phyloP scores from a whole-genome alignment of 1,284 basidiomycete species.

The Rhodotorula sp. region DNA sequence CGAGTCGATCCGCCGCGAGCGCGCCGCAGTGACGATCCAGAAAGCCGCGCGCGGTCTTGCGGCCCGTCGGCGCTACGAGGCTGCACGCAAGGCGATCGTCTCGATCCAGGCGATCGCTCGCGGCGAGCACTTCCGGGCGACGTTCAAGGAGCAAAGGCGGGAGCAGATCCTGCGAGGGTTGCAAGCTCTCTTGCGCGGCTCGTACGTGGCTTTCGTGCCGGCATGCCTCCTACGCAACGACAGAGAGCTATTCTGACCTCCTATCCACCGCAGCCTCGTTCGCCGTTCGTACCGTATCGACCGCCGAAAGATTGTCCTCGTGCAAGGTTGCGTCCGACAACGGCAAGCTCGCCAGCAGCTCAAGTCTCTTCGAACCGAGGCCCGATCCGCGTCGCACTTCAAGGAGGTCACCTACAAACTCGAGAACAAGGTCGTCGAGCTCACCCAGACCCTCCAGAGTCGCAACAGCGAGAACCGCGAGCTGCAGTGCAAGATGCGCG shows the following conservation, averaged over 20 bases:
- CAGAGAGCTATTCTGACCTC: not conserved
- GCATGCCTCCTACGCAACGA: not conserved
- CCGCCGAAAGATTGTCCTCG: constrained; percentile 71
- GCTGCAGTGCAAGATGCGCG: constrained; percentile 68
- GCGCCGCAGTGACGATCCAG: constrained; percentile 76
- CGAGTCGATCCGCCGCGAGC: constrained; percentile 67
- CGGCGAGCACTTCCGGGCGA: constrained; percentile 70
- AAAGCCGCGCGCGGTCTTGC: constrained; percentile 68
- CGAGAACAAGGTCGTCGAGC: constrained; percentile 99
- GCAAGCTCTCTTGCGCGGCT: constrained; percentile 56
- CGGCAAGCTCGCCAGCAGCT: constrained; percentile 84
- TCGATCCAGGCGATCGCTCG: constrained; percentile 86
- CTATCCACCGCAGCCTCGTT: constrained; percentile 55
- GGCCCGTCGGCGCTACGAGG: constrained; percentile 69
- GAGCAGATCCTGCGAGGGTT: constrained; percentile 68
- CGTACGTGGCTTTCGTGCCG: constrained; percentile 10
- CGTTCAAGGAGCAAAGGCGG: constrained; percentile 64
- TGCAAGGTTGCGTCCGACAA: constrained; percentile 91
- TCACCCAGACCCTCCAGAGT: constrained; percentile 92
- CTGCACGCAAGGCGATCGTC: constrained; percentile 64
- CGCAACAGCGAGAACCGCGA: constrained; percentile 90
- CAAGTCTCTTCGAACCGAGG: constrained; percentile 78
- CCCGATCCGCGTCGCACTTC: constrained; percentile 95
- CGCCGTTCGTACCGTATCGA: constrained; percentile 65
- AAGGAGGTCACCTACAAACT: constrained; percentile 98